These are phyloP conservation scores for Jackrogersella minutella DNA, from an alignment of 495 filamentous ascomycete species.

Conservation along the genomic window DNA sequence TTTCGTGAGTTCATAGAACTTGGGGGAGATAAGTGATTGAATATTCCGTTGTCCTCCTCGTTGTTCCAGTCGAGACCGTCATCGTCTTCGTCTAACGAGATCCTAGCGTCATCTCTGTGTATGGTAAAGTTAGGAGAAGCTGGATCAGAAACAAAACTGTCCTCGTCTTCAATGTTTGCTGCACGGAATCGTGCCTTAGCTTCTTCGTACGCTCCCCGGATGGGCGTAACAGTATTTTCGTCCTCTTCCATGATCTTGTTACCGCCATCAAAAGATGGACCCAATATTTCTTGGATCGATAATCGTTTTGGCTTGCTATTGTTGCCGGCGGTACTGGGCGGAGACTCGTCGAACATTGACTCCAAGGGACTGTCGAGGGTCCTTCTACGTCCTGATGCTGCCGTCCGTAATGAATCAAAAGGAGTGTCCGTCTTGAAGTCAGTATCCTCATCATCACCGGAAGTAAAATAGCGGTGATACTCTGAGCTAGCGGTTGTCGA, in stretches of 20 bases:
- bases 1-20: slow-evolving; percentile 56
- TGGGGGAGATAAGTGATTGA: slow-evolving; percentile 63
- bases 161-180: slow-evolving; percentile 26
- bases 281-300: slow-evolving; percentile 64
- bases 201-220: slow-evolving; percentile 47
- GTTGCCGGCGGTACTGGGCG: slow-evolving; percentile 59
- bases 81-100: slow-evolving; percentile 68
- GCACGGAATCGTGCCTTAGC: slow-evolving; percentile 36
- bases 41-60: slow-evolving; percentile 61
- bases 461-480: slow-evolving; percentile 74
- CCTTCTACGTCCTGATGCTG: slow-evolving; percentile 67
- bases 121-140: slow-evolving; percentile 38
- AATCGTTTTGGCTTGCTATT: slow-evolving; percentile 63
- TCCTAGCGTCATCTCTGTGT: slow-evolving; percentile 52
- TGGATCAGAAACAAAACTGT: slow-evolving; percentile 1
- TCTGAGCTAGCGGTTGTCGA: slow-evolving; percentile 89
- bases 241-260: slow-evolving; percentile 73
- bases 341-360: slow-evolving; percentile 84
- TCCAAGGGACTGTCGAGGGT: slow-evolving; percentile 73
- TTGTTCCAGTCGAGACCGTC: slow-evolving; percentile 67
- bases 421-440: slow-evolving; percentile 89
- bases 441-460: slow-evolving; percentile 83
- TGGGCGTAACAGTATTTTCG: slow-evolving; percentile 65
- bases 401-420: slow-evolving; percentile 89
- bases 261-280: slow-evolving; percentile 56